Base-by-base conservation (phyloP, 805 yeast species). In the Ogataea polymorpha region DNA sequence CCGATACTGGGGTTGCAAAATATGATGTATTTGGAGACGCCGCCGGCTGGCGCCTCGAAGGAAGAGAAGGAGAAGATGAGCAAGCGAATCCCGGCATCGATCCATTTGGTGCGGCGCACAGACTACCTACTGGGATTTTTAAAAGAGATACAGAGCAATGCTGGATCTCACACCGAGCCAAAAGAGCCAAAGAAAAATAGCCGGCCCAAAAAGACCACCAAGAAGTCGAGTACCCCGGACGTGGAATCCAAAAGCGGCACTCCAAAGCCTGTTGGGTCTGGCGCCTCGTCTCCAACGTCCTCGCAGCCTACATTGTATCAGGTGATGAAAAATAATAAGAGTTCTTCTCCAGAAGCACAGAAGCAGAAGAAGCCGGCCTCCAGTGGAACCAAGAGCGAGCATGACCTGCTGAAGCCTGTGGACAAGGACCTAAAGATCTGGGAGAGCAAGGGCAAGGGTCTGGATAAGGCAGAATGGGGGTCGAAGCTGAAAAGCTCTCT, bases 51-150 rank as follows among this genome's bases (percentile, higher is more conserved):
- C 16, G 63, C 65, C 2, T 59, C 62, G 5, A 66, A 62, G 35
- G 72, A 63, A 37, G 67, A 63, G 44, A 61, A 58, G 48, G 70
- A 61, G 11, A 62, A 56, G 47, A 43, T 60, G 30, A 58, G 51
- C 23, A 85, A 87, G 49, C 84, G 80, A 55, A 85, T 84, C 4
- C 98, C 99, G 0, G 93, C 95, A 7, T 75, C 96, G 3, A 93
- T 93, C 13, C 99, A 93, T 64, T 69, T 93, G 37, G 87, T 86
- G 9, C 79, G 99, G 63, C 79, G 99, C 59, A 81, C 87, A 1
- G 99, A 95, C 59, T 91, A 90, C 55, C 70, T 93, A 54, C 74
- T 91, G 20, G 64, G 77, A 2, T 80, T 87, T 9, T 65, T 91
- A 51, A 73, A 74, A 46, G 96, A 81, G 48, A 37, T 45, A 15